Base-by-base conservation (phyloP, 108 stramenopile genomes). In the Skeletonema costatum region DNA sequence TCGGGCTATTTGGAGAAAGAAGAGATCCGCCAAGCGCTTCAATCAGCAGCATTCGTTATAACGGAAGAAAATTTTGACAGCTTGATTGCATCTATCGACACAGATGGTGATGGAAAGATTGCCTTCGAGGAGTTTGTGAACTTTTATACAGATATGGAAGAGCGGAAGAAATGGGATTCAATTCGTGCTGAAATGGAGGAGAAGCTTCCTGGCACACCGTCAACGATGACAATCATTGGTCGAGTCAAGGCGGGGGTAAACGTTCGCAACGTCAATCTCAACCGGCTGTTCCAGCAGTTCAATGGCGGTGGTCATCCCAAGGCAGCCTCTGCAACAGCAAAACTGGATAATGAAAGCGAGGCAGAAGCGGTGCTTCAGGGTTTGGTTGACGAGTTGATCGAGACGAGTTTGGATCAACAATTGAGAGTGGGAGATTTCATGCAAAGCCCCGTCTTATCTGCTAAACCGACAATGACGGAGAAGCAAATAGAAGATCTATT, bases 271-370 rank as follows among this genome's bases (percentile, higher is more conserved):
- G 92, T 96, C 42, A 93, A 93, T 75, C 81, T 96, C 74, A 89
- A 90, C 60, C 85, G 85, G 39, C 81, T 96, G 3, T 85, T 96
- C 48, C 89, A 92, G 68, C 61, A 84, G 59, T 89, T 82, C 74
- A 91, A 90, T 69, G 93, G 93, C 30, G 95, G 95, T 17, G 95
- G 95, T 33, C 95, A 96, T 78, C 73, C 93, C 33, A 92, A 94
- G 80, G 96, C 96, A 56, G 93, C 96, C 13, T 94, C 96, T 32
- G 92, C 93, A 5, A 93, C 93, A 12, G 87, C 90, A 16, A 85
- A 87, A 35, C 66, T 94, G 58, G 85, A 79, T 38, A 88, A 94
- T 70, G 88, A 90, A 62, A 70, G 74, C 31, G 89, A 93, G 69
- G 93, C 92, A 38, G 81, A 72, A 46, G 81, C n/a, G 41, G 83